Evolutionary conservation across 768 basidiomycete species (phyloP), one percentile per base, ranked within the genome.

Genomic region (Boletus subparvulus): DNA sequence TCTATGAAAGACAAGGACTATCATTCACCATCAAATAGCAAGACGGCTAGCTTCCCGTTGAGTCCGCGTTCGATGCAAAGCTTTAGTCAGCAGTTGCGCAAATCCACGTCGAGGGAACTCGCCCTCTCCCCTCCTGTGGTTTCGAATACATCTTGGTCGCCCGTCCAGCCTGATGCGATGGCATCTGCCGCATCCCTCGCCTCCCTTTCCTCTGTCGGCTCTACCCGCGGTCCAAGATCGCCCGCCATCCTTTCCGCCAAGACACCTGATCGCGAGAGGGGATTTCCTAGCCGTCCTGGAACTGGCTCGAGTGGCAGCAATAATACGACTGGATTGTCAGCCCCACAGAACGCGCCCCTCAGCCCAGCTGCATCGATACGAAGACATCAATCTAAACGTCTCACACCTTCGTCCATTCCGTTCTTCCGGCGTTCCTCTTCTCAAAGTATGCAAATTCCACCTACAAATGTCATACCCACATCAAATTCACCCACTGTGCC

Each of bases 401-500:
- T 94, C 45, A 94, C 94, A 1, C 93, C 93, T 2, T 94, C 92
- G 28, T 90, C 92, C 14, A 96, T 96, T 56, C 94, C 94, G 3
- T 96, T 96, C 74, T 95, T 96, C 77, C 84, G 92, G 43, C 87
- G 94, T 36, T 93, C 92, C 9, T 90, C 91, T 28, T 94, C 94
- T 8, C 90, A 93, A 66, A 91, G 89, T 14, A 87, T 91, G 81
- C 87, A 91, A 59, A 70, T 86, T 26, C 81, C 85, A 19, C 76
- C 83, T 8, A 67, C 71, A n/a, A 64, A 57, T 50, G 55, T 67
- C 51, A 67, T 79, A 28, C 72, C 78, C 16, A 73, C 75, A 11
- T 76, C 77, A 4, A 70, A 78, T 10, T 76, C 82, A 6, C 80
- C 88, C 13, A 78, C 83, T 11, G 79, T 84, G 2, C 83, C 83